Base-by-base conservation (phyloP, 768 basidiomycete species). In the Xerocomellus chrysenteron region DNA sequence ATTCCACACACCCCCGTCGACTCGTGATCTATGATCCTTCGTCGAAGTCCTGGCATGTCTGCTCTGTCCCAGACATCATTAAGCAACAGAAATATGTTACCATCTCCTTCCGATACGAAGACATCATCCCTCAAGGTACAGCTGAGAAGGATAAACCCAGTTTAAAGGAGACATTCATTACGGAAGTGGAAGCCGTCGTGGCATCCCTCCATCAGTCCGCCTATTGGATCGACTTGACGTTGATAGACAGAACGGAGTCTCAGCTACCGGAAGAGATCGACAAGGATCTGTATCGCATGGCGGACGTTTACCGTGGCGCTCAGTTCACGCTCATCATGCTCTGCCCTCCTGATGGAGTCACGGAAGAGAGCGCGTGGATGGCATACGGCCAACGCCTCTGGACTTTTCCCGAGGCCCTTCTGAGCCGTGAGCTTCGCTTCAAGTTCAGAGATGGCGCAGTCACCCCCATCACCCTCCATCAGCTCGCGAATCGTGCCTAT, bases 291-390 rank as follows among this genome's bases (percentile, higher is more conserved):
- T 66, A 61, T 57, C 55, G 62, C 32, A 68, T 67, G 65, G 55
- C 65, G 5, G 65, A 67, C 13, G 52, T 67, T 8, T 67, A 67
- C 21, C 58, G 54, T 13, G 24, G 50, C 1, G 65, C 65, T 19
- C 51, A 59, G 44, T 69, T 67, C 51, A 67, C 68, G 4, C 59
- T 67, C 9, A 65, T 70, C 41, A 40, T 68, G 43, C 53, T 70
- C 33, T 19, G 0, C n/a, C 54, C 60, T 2, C n/a, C n/a, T 5
- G 17, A 6, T 1, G 30, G 0, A 4, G 40, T 46, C 33, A 46
- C 48, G n/a, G 35, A 62, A 6, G 39, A 57, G 9, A 19, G 16
- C 2, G 51, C 55, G 32, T 69, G 66, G 66, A 12, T 33, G 8
- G 13, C 13, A 13, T 67, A 66, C 11, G 68, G 65, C 6, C 28